These are phyloP conservation scores for Colletotrichum chlorophyti DNA, from an alignment of 2,329 filamentous ascomycete genomes.

Conservation along the genomic window DNA sequence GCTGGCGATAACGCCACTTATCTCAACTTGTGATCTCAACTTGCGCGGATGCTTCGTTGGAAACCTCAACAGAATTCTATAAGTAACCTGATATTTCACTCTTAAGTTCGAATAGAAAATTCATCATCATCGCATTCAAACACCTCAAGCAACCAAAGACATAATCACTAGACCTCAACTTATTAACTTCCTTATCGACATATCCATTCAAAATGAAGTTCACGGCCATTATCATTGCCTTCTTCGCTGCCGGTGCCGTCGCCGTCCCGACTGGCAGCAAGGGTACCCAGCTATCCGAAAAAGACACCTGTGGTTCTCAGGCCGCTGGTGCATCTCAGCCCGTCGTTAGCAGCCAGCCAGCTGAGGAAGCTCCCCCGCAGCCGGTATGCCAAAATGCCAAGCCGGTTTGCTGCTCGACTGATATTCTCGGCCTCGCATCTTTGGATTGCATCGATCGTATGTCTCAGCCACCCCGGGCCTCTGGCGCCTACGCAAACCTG, in stretches of 20 bases:
- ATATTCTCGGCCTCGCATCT: too few relatives aligned
- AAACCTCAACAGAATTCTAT: background rate
- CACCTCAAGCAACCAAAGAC: background rate
- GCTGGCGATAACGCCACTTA: background rate
- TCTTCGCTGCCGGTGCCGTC: background rate
- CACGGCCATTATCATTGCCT: background rate
- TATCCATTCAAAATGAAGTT: constrained; percentile 12
- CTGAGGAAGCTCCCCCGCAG: background rate
- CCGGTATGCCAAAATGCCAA: too few relatives aligned
- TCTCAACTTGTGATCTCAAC: background rate
- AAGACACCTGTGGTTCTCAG: background rate
- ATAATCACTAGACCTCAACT: rapidly evolving
- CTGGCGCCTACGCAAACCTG: too few relatives aligned
- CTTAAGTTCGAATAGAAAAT: background rate
- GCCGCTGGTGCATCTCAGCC: background rate
- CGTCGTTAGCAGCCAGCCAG: background rate
- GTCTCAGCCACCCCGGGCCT: too few relatives aligned
- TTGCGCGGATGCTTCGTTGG: too few relatives aligned
- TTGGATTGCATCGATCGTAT: too few relatives aligned
- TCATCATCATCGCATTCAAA: background rate
- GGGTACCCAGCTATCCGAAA: background rate
- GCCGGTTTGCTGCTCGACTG: too few relatives aligned
- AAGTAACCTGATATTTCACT: background rate
- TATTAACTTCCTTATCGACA: background rate
- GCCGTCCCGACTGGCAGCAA: background rate